A percentile compares a stretch with the other conserved stretches of the same genome.
Evolutionary conservation across 2,329 filamentous ascomycete genomes (phyloP).

Genomic region (Tolypocladium amazonense): DNA sequence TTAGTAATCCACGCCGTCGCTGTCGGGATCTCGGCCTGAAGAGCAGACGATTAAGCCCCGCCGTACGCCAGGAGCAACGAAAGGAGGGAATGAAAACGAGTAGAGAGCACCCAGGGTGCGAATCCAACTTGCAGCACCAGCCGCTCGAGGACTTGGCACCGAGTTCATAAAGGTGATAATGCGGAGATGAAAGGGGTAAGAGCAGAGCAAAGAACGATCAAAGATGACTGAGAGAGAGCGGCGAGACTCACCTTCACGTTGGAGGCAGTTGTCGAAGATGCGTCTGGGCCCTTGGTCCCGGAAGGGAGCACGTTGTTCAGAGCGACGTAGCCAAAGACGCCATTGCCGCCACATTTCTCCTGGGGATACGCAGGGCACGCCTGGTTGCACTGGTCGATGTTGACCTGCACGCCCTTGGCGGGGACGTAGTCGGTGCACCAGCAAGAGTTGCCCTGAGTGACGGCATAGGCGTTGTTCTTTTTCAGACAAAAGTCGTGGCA

Average conservation of each 20-base stretch:
- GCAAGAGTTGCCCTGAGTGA: conserved; percentile 54
- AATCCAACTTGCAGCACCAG: neutral
- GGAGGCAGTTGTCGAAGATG: conserved; percentile 7
- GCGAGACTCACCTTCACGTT: conserved; percentile 14
- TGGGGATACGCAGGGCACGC: conserved; percentile 57
- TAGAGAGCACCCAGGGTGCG: neutral
- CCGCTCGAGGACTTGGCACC: neutral
- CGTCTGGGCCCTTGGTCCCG: conserved; percentile 35
- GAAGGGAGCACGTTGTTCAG: conserved; percentile 38
- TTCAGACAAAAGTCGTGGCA: conserved; percentile 49
- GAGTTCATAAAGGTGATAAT: neutral
- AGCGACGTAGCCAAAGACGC: conserved; percentile 55
- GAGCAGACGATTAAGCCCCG: conserved; percentile 15
- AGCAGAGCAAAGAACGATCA: neutral
- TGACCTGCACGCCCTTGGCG: conserved; percentile 26
- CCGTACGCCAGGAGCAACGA: conserved; percentile 8
- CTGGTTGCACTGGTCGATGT: conserved; percentile 37
- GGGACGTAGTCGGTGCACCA: conserved; percentile 69
- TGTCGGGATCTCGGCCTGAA: conserved; percentile 16
- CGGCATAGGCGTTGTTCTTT: conserved; percentile 50
- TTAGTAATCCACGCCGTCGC: conserved; percentile 21
- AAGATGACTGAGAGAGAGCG: neutral
- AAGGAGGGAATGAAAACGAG: neutral
- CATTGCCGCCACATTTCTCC: conserved; percentile 55
- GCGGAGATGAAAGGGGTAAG: neutral